Conservation (phyloP, 1,284 basidiomycete genomes). For the Vanrija sp. region DNA sequence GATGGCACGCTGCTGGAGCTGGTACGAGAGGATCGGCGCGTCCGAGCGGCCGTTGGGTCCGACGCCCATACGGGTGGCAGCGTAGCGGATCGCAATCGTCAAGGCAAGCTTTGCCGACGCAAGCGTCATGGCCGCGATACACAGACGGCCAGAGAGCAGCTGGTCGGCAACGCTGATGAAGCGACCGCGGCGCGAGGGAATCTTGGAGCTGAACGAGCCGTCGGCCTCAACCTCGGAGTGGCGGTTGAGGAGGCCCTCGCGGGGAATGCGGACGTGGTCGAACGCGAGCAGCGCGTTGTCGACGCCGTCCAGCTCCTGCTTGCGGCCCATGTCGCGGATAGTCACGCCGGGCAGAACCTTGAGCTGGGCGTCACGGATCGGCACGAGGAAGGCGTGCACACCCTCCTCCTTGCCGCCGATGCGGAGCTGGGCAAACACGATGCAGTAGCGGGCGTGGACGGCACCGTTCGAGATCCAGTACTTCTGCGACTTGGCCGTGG, state of each 20-base stretch:
- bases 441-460: conserved; percentile 9
- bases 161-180: conserved; percentile 16
- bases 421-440: conserved; percentile 13
- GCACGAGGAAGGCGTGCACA: conserved; percentile 12
- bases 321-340: conserved; percentile 16
- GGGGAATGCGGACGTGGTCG: conserved; percentile 8
- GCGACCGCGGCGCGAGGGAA: conserved; percentile 9
- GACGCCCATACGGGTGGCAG: conserved; percentile 7
- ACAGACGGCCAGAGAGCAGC: conserved; percentile 15
- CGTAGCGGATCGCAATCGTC: conserved; percentile 11
- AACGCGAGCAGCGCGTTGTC: conserved; percentile 15
- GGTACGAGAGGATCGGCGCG: conserved; percentile 12
- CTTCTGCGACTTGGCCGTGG: conserved; percentile 5
- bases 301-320: conserved; percentile 12
- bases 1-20: conserved; percentile 16
- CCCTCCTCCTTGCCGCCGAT: conserved; percentile 8
- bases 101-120: conserved; percentile 6
- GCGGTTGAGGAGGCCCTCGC: conserved; percentile 11
- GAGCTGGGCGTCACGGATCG: conserved; percentile 10
- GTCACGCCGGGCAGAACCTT: conserved; percentile 6
- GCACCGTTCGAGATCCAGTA: conserved; percentile 16
- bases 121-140: conserved; percentile 13
- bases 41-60: conserved; percentile 10
- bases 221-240: conserved; percentile 8
- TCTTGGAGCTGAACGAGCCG: conserved; percentile 8